Percentiles rank a stretch among this genome's conserved stretches.
These are phyloP conservation scores for Geranomyces variabilis DNA, from an alignment of 192 early-diverging fungal genomes.

Conservation along the genomic window DNA sequence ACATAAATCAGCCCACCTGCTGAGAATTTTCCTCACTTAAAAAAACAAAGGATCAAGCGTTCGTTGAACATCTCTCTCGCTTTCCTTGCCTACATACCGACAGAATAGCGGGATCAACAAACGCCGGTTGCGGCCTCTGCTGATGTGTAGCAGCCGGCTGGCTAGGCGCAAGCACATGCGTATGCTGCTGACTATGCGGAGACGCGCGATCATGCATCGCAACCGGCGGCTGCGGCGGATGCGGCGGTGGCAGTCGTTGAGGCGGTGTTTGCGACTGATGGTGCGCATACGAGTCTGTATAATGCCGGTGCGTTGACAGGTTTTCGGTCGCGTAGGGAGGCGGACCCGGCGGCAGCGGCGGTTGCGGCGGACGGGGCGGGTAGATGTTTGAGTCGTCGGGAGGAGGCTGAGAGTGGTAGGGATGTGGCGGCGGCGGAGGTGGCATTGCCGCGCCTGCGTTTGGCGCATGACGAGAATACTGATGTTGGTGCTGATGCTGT, in stretches of 20 bases:
- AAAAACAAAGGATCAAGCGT: too few species aligned
- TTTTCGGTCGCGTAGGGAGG: too few species aligned
- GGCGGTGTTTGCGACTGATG: not conserved
- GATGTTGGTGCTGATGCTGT: not conserved
- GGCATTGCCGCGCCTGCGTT: not conserved
- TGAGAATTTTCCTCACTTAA: too few species aligned
- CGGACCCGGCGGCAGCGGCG: too few species aligned
- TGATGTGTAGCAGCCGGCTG: not conserved
- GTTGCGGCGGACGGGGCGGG: constrained; percentile 1
- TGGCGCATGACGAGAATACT: constrained; percentile 9
- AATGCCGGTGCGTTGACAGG: not conserved
- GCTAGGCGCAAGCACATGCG: not conserved
- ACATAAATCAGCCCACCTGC: too few species aligned
- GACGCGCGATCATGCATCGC: not conserved
- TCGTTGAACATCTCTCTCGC: too few species aligned
- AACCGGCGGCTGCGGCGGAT: not conserved
- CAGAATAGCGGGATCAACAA: constrained; percentile 64
- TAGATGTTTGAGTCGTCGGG: not conserved
- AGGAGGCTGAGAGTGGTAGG: not conserved
- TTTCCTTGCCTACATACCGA: constrained; percentile 41
- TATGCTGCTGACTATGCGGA: not conserved
- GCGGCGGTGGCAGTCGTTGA: not conserved
- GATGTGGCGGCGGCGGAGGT: constrained; percentile 13
- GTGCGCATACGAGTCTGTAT: not conserved
- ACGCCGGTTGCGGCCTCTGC: constrained; percentile 32